phyloP scores from a whole-genome alignment of 2,329 filamentous ascomycete genomes.

The Fusarium sp. region DNA sequence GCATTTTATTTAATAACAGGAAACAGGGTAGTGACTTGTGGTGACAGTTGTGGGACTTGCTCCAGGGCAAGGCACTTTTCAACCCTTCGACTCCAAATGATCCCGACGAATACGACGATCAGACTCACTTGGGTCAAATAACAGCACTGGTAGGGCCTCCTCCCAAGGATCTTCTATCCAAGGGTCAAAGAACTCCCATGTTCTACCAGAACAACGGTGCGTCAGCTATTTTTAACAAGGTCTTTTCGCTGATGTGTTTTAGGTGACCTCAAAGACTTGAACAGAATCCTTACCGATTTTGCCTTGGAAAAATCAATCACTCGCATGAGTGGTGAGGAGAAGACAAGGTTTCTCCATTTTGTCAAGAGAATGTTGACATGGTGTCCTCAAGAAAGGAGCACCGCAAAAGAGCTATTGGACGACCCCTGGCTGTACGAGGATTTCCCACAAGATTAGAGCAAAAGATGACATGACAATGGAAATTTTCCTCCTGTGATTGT shows the following conservation, averaged over 20 bases:
- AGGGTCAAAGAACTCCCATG: constrained; percentile 17
- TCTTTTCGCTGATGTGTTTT: neutral
- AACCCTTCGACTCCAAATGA: neutral
- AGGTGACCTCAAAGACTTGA: constrained; percentile 3
- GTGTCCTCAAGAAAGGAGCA: constrained; percentile 4
- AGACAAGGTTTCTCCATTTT: constrained; percentile 5
- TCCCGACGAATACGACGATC: constrained; percentile 6
- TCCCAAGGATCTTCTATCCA: neutral
- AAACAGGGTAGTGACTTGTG: neutral
- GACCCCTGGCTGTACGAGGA: constrained; percentile 16
- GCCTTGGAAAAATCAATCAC: neutral
- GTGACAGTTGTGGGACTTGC: constrained; percentile 18
- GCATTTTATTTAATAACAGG: rapidly evolving
- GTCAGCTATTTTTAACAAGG: neutral
- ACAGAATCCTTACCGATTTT: neutral
- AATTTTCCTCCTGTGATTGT: neutral
- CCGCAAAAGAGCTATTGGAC: constrained; percentile 11
- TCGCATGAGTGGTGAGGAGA: constrained; percentile 10
- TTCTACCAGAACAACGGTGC: constrained; percentile 8
- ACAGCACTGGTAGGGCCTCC: constrained; percentile 7
- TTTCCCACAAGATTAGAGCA: constrained; percentile 1
- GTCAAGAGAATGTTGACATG: constrained; percentile 21
- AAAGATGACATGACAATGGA: neutral
- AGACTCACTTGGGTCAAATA: constrained; percentile 17
- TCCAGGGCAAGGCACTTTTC: constrained; percentile 16